Evolutionary conservation across 306 rosid species (phyloP), one percentile per base, ranked within the genome.

Genomic region (Boehmeria nivea): DNA sequence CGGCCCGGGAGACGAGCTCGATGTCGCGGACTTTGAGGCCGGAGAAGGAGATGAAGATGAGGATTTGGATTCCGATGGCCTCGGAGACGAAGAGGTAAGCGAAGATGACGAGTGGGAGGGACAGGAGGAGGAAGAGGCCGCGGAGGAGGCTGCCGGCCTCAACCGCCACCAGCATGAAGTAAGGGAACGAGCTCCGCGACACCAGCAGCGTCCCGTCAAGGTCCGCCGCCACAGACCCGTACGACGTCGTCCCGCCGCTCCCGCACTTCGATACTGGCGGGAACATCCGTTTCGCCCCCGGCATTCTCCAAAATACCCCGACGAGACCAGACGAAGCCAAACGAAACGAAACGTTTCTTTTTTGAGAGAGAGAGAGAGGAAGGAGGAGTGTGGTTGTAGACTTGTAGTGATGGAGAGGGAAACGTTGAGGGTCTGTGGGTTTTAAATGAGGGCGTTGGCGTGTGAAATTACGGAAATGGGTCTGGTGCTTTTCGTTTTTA

Each of bases 101-200:
- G 47, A 91, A 0, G 68, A 91, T 91, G 49, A 91, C 63, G 40
- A 82, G 1, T 2, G 98, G 98, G 47, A 87, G 68, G 1, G 94
- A 75, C 34, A 91, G 96, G n/a, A 91, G 95, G 24, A 91, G 95
- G 37, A 87, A 0, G 60, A 91, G 60, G 53, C 98, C 98, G 0
- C 98, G 88, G 68, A 91, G 70, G 63, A 91, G 89, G 63, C 98
- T 87, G 1, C 96, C 96, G 42, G 98, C 98, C 74, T 91, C 98
- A 9, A 91, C 74, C 61, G 98, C 98, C 15, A 91, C 79, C 2
- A 91, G 95, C 91, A 91, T 82, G 83, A 87, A 91, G 87, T 87
- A 91, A 14, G 98, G 98, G 10, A 91, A 64, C 0, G 96, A 87
- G 65, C 98, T 91, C 0, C 94, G 31, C 14, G 87, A 78, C 55